Base-by-base conservation (phyloP, 2,329 filamentous ascomycete genomes). In the Teratosphaeria destructans region DNA sequence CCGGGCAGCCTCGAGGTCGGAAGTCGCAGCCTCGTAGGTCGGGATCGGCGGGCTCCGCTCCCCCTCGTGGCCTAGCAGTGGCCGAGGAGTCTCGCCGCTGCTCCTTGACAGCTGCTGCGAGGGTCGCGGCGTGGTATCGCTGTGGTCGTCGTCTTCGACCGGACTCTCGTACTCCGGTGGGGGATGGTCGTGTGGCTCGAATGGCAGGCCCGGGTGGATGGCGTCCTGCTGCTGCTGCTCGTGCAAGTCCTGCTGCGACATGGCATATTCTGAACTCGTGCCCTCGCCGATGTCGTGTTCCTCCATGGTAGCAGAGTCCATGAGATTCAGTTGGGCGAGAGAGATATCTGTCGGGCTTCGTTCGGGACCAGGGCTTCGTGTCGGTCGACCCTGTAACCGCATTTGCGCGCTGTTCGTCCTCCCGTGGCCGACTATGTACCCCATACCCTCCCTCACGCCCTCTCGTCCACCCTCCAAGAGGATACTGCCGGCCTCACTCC, bases 261-360 rank as follows among this genome's bases (percentile, higher is more conserved):
- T 11, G 11, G 39, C 61, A 10, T 74, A 79, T 11, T 54, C 53
- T 54, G 27, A 32, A 67, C 87, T 88, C 27, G 84, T 81, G 60
- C 91, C 89, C 69, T 90, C 89, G 16, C 52, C 57, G 52, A 55
- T 53, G 35, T n/a, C 80, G 83, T 59, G 85, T 82, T 63, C 84
- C 82, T 57, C 85, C 68, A 37, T 64, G 61, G 12, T 5, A 23
- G 64, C 76, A 4, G 82, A 82, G 59, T 85, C 81, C 58, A 87
- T 80, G 60, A 87, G 88, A 53, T 89, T 86, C 57, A 96, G 81
- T 68, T 93, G 90, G 32, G 92, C 89, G 55, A 99, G 82, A 8
- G 92, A 96, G 65, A 99, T 99, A 73, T 97, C 94, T 11, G 94
- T 97, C 8, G 94, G 92, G 69, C 90, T 95, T 66, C 93, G 84